Evolutionary conservation across 2,329 filamentous ascomycete genomes (phyloP), one percentile per base, ranked within the genome.

Genomic region (Hypoxylon sp.): DNA sequence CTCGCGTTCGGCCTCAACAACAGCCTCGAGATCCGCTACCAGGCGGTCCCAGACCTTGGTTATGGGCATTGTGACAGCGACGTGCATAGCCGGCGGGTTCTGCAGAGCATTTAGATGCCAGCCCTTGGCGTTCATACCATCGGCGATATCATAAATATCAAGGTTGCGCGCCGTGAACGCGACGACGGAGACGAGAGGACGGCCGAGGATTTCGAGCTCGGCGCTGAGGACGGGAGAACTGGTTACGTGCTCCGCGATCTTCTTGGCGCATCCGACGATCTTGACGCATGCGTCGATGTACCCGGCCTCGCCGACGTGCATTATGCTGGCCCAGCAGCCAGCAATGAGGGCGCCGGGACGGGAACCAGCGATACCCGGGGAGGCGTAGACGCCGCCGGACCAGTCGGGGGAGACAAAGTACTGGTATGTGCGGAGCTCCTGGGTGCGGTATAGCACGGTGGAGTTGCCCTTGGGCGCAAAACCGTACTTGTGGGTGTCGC

Each of bases 401-500:
- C 96, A 99, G 80, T 97, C 92, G 5, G 96, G 91, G 30, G 91
- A 93, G 77, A 99, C 91, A 80, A 97, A 99, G 85, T 99, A 99
- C 80, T 99, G 96, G 80, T 97, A 95, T 61, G 89, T 88, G 72
- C 96, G 89, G 70, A 96, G 87, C 48, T 87, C 82, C 32, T 90
- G 86, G 47, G 89, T 91, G 73, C 96, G 93, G 85, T 99, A 99
- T 43, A 99, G 85, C 12, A 97, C 86, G 1, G 94, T 96, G 55
- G 91, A 96, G 85, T 97, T 99, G 71, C 96, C 96, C 83, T 99
- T 99, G 56, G 96, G 96, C 0, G 96, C 96, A 77, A 99, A 99
- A 37, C 96, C 96, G 78, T 99, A 99, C 80, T 99, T 99, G 86
- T 99, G 96, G 2, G 96, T 99, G 78, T 99, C 96, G 78, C 94